Percentiles rank a stretch among this genome's conserved stretches.
phyloP scores from a whole-genome alignment of 495 filamentous ascomycete species.

The Penicillium antarcticum region DNA sequence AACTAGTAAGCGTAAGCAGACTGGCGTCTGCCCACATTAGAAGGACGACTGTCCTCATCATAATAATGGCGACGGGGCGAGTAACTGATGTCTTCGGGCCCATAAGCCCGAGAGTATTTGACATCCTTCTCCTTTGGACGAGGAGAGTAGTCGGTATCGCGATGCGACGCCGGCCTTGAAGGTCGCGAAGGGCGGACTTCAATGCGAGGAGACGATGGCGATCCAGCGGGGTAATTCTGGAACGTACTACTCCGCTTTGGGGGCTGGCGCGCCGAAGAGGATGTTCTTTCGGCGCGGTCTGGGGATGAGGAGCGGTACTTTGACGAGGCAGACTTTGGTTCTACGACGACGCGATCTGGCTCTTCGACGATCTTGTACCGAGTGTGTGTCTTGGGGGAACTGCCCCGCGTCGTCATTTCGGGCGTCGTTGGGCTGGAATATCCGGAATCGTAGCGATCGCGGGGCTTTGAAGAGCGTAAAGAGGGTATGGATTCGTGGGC shows the following conservation, averaged over 20 bases:
- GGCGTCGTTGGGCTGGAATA: conserved; percentile 45
- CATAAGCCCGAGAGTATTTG: conserved; percentile 18
- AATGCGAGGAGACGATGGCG: conserved; percentile 9
- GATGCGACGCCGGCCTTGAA: conserved; percentile 1
- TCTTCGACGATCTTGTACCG: conserved; percentile 33
- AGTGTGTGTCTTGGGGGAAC: conserved; percentile 29
- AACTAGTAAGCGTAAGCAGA: conserved; percentile 18
- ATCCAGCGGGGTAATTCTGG: conserved; percentile 2
- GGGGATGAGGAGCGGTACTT: conserved; percentile 21
- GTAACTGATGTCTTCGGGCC: conserved; percentile 10
- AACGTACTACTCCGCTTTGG: conserved; percentile 21
- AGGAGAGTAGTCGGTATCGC: conserved; percentile 18
- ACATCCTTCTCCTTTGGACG: conserved; percentile 11
- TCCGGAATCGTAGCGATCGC: conserved; percentile 43
- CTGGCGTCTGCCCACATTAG: conserved; percentile 22
- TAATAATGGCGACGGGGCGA: conserved; percentile 13
- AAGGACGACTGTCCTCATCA: conserved; percentile 20
- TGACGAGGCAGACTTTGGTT: conserved; percentile 23
- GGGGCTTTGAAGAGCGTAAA: conserved; percentile 32
- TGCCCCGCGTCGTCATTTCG: conserved; percentile 26
- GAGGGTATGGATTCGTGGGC: conserved; percentile 16
- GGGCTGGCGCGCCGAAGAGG: conserved; percentile 1
- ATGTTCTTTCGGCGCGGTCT: conserved; percentile 13
- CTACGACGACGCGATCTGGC: conserved; percentile 28
- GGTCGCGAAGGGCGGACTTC: conserved; percentile 19